Evolutionary conservation across 495 filamentous ascomycete genomes (phyloP), one percentile per base, ranked within the genome.

Genomic region (Pyrenopolyporus hunteri): DNA sequence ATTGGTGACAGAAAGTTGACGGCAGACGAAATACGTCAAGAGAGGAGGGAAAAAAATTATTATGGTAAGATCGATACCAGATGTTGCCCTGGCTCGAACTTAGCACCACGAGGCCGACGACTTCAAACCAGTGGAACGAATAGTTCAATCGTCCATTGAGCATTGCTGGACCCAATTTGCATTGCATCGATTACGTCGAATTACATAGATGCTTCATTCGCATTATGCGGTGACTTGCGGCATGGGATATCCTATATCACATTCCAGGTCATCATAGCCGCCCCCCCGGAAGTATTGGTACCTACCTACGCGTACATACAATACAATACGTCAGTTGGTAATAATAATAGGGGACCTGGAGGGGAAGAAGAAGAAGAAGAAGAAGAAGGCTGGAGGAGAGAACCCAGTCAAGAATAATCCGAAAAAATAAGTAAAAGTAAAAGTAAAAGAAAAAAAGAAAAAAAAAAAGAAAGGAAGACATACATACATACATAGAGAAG

Each of bases 181-280:
- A 33, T 33, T 13, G 52, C 46, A 35, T 37, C 50, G 36, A 51
- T 48, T 55, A 40, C 17, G 37, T 25, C 39, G 50, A 52, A 51
- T 48, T 55, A 40, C 17, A 43, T 25, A 45, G 50, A 52, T 46
- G 45, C 40, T n/a, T 51, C 42, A 66, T 66, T 60, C 57, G 56
- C 39, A 29, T 39, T 57, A 66, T 59, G 63, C 57, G 31, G 63
- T 66, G 46, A 57, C 51, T 47, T 47, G 51, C 45, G 50, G 57
- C 57, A 52, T 66, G 57, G 37, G 51, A 66, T 60, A 66, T 46
- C 58, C 26, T 52, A 53, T 39, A 60, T 57, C 63, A 66, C 63
- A 65, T 29, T 50, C 51, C 31, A 45, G 37, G 48, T 62, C 50
- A 50, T 53, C 43, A 47, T 26, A 57, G 19, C 14, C 39, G 40